These are phyloP conservation scores for Penicillium concentricum DNA, from an alignment of 2,329 filamentous ascomycete genomes.

Conservation along the genomic window DNA sequence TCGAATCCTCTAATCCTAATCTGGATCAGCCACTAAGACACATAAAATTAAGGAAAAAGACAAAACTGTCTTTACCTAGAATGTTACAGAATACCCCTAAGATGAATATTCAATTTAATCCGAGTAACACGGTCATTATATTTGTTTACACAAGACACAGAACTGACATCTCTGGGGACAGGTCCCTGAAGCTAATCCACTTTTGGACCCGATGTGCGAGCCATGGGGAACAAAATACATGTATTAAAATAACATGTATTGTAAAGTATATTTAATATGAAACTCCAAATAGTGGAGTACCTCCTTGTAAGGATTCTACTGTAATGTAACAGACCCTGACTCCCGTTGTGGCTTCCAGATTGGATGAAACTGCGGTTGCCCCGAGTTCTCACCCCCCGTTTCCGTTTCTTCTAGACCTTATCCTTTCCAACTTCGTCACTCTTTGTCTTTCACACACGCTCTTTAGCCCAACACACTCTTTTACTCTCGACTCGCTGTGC, in stretches of 20 bases:
- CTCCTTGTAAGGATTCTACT: neutral
- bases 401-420: slow-evolving; percentile 9
- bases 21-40: slow-evolving; percentile 3
- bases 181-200: slow-evolving; percentile 13
- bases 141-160: neutral
- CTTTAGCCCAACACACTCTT: slow-evolving; percentile 20
- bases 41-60: neutral
- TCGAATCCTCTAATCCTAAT: neutral
- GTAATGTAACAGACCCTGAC: slow-evolving; percentile 8
- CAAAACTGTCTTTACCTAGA: neutral
- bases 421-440: slow-evolving; percentile 22
- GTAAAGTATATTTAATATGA: neutral
- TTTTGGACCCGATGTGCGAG: slow-evolving; percentile 6
- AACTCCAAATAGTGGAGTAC: neutral
- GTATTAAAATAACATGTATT: neutral
- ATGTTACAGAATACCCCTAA: neutral
- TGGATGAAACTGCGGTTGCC: slow-evolving; percentile 13
- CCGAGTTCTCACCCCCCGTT: slow-evolving; percentile 5
- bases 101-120: neutral
- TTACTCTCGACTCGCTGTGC: slow-evolving; percentile 22
- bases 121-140: neutral
- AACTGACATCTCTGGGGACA: neutral
- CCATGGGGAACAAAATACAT: neutral
- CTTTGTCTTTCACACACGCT: slow-evolving; percentile 23
- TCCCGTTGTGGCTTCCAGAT: slow-evolving; percentile 4